Evolutionary conservation across 2,329 filamentous ascomycete species (phyloP).

Genomic region (Gaeumannomyces tritici): DNA sequence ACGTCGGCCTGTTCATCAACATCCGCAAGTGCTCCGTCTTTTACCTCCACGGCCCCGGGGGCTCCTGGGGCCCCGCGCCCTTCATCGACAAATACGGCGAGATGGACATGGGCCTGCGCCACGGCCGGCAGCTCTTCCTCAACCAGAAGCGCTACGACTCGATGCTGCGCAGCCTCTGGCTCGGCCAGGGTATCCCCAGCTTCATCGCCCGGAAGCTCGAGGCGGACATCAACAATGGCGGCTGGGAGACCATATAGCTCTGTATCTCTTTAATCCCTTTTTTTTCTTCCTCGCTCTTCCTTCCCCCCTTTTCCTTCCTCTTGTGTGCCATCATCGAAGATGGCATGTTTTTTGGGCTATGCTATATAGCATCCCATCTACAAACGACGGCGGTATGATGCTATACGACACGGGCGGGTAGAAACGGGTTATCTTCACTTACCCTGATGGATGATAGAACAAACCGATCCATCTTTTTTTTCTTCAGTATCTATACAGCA

Average conservation of each 20-base stretch:
- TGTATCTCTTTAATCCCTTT: background rate
- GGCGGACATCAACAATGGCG: constrained; percentile 92
- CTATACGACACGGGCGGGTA: background rate
- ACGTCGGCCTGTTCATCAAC: constrained; percentile 90
- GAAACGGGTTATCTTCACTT: background rate
- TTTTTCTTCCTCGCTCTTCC: too few species aligned
- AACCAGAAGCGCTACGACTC: constrained; percentile 92
- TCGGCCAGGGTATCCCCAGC: constrained; percentile 78
- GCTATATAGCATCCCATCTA: background rate
- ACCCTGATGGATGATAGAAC: background rate
- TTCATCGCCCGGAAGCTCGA: constrained; percentile 85
- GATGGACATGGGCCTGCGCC: constrained; percentile 80
- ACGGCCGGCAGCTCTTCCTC: constrained; percentile 81
- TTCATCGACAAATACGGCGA: constrained; percentile 96
- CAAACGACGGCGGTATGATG: background rate
- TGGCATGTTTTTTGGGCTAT: background rate
- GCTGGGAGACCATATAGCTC: constrained; percentile 74
- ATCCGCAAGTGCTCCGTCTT: constrained; percentile 92
- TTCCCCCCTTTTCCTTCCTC: too few species aligned
- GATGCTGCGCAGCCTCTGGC: constrained; percentile 75
- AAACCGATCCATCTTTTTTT: background rate
- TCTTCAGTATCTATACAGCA: too few species aligned
- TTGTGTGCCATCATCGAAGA: background rate
- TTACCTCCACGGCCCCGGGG: constrained; percentile 72
- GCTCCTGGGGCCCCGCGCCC: constrained; percentile 78